Evolutionary conservation across 345 rosid genomes (phyloP).

Genomic region (Boechera divaricarpa): DNA sequence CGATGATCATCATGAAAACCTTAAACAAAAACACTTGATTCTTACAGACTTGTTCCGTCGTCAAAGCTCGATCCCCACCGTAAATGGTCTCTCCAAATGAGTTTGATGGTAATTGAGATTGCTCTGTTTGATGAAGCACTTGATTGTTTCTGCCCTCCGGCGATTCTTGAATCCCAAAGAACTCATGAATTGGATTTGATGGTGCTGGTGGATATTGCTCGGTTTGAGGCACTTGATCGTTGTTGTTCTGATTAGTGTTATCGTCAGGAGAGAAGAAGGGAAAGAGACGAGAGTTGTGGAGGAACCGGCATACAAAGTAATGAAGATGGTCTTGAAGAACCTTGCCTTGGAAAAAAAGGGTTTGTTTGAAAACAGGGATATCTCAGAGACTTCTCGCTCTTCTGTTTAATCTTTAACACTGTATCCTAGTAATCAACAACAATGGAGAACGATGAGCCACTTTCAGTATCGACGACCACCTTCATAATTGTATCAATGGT

Average conservation of each 20-base stretch:
- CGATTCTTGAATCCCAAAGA: no score
- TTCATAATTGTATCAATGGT: conserved; percentile 47
- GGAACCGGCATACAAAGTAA: conserved; percentile 49
- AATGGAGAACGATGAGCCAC: conserved; percentile 43
- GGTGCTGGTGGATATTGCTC: background rate
- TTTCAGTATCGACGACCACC: conserved; percentile 50
- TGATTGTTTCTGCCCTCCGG: no score
- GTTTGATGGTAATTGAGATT: background rate
- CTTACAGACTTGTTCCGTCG: background rate
- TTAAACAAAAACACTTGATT: background rate
- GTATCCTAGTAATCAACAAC: conserved; percentile 66
- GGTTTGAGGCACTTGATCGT: background rate
- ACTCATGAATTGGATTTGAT: no score
- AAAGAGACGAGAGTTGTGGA: conserved; percentile 55
- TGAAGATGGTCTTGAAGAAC: conserved; percentile 53
- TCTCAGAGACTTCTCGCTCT: conserved; percentile 61
- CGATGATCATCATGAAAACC: no score
- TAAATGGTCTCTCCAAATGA: background rate
- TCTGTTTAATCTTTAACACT: conserved; percentile 66
- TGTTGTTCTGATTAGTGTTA: background rate
- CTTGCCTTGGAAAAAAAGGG: conserved; percentile 58
- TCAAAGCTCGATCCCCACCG: background rate
- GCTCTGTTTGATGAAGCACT: background rate
- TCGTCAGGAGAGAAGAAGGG: conserved; percentile 44
- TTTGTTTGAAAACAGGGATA: conserved; percentile 56